A percentile compares a stretch with the other conserved stretches of the same genome.
Evolutionary conservation across 73 alveolate species (phyloP).

Genomic region (Uronychia setigera): DNA sequence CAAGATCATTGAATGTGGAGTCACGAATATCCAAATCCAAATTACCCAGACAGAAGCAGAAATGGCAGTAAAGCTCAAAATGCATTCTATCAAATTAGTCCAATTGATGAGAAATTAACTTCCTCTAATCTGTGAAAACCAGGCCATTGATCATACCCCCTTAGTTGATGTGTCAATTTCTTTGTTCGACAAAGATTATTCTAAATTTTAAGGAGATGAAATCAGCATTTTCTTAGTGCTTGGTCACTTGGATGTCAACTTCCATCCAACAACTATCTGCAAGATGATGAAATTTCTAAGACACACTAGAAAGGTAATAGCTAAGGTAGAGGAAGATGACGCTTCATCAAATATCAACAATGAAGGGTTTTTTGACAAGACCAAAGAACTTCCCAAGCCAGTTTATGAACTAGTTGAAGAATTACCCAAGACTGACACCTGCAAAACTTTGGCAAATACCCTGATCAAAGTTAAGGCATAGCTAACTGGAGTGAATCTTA

Average conservation of each 20-base stretch:
- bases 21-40: background rate
- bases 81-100: background rate
- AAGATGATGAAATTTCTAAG: slow-evolving; percentile 43
- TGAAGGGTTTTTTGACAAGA: slow-evolving; percentile 2
- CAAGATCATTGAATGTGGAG: background rate
- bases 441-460: slow-evolving; percentile 17
- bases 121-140: background rate
- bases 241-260: slow-evolving; percentile 43
- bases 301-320: background rate
- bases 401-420: background rate
- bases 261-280: slow-evolving; percentile 48
- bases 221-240: slow-evolving; percentile 15
- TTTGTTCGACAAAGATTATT: background rate
- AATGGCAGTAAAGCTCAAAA: background rate
- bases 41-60: background rate
- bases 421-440: slow-evolving; percentile 7
- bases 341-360: background rate
- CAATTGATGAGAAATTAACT: background rate
- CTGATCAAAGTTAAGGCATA: slow-evolving; percentile 31
- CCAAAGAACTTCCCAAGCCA: background rate
- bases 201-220: slow-evolving; percentile 17
- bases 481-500: slow-evolving; percentile 14
- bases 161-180: background rate
- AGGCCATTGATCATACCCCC: background rate
- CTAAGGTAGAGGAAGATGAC: background rate